Evolutionary conservation across 495 filamentous ascomycete species (phyloP).

Genomic region (Neurospora terricola): DNA sequence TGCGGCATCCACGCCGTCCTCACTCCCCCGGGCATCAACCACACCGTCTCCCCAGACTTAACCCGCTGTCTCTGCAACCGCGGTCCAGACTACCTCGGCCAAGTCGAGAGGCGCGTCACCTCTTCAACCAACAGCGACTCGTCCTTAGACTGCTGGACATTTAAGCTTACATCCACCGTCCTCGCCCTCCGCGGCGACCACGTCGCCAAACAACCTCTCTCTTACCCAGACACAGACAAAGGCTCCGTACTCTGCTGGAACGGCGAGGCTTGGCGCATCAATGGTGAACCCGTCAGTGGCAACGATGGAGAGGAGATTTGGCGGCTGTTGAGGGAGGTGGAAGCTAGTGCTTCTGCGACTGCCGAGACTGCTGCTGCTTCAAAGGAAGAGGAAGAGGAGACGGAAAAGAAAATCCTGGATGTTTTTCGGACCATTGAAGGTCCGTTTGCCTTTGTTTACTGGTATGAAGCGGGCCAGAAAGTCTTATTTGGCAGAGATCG

Average conservation of each 20-base stretch:
- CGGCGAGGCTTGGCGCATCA: conserved; percentile 88
- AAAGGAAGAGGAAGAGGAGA: neutral
- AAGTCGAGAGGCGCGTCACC: conserved; percentile 20
- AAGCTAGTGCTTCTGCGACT: conserved; percentile 26
- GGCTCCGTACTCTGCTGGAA: conserved; percentile 89
- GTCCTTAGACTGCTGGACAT: conserved; percentile 9
- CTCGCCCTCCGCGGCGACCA: conserved; percentile 70
- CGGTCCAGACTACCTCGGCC: conserved; percentile 43
- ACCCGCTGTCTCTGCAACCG: conserved; percentile 28
- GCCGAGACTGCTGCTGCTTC: no score
- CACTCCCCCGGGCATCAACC: conserved; percentile 12
- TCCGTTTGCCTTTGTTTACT: conserved; percentile 88
- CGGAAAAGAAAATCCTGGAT: conserved; percentile 32
- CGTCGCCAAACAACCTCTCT: conserved; percentile 64
- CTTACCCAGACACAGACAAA: conserved; percentile 43
- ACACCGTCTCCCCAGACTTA: conserved; percentile 20
- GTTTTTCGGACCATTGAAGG: conserved; percentile 60
- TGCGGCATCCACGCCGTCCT: conserved; percentile 38
- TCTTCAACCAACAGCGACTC: neutral
- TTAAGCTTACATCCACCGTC: conserved; percentile 73
- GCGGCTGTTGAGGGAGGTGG: conserved; percentile 38
- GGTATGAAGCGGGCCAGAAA: conserved; percentile 47
- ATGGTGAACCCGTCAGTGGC: conserved; percentile 40
- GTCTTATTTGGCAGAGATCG: conserved; percentile 79
- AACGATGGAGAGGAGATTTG: conserved; percentile 76